These are phyloP conservation scores for Grosmannia clavigera DNA, from an alignment of 2,329 filamentous ascomycete species.

Conservation along the genomic window DNA sequence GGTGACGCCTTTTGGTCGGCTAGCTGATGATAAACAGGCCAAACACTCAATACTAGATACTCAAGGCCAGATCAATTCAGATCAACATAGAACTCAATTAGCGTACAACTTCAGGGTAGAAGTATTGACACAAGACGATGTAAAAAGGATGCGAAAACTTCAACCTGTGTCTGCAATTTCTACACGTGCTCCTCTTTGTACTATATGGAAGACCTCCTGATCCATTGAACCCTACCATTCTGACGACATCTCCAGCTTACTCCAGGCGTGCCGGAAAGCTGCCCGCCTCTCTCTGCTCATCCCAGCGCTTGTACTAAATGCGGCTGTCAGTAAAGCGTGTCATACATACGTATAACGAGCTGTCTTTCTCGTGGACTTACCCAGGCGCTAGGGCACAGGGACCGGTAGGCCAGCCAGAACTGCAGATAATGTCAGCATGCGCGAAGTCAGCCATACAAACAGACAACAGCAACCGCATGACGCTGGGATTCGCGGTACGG, in stretches of 20 bases:
- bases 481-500: slow-evolving; percentile 19
- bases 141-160: neutral
- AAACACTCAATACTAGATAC: too few species aligned
- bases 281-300: slow-evolving; percentile 76
- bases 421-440: slow-evolving; percentile 28
- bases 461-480: neutral
- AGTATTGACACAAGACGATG: neutral
- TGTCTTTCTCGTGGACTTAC: slow-evolving; percentile 6
- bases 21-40: neutral
- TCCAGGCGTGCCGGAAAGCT: slow-evolving; percentile 58
- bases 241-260: slow-evolving; percentile 20
- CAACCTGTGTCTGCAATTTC: slow-evolving; percentile 3
- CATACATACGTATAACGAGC: neutral
- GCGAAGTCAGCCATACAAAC: neutral
- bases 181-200: slow-evolving; percentile 3
- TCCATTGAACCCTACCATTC: neutral
- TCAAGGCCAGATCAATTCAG: neutral
- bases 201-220: neutral
- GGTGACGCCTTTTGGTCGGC: neutral
- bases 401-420: slow-evolving; percentile 96
- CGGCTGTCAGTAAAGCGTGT: neutral
- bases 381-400: slow-evolving; percentile 89
- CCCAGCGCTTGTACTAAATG: slow-evolving; percentile 69
- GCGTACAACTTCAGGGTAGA: neutral
- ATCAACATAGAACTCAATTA: neutral